Conservation (phyloP, 352 stramenopile species). For the Blastocystis sp. region DNA sequence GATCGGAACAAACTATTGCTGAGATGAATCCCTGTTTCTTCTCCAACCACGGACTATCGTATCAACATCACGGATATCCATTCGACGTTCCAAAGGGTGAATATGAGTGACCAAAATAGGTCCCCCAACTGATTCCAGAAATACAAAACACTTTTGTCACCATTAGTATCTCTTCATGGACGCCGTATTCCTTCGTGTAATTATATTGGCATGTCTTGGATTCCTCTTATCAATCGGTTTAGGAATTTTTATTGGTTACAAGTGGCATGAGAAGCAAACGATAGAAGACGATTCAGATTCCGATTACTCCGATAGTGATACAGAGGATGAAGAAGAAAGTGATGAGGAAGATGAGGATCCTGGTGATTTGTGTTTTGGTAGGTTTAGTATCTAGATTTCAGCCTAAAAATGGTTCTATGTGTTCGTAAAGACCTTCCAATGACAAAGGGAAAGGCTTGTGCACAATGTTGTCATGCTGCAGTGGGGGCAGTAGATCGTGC, state of each 20-base stretch:
- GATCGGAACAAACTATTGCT: neutral
- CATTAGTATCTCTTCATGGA: neutral
- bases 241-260: slow-evolving; percentile 21
- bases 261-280: slow-evolving; percentile 2
- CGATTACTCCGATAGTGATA: neutral
- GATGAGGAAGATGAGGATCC: slow-evolving; percentile 54
- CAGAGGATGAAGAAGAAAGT: neutral
- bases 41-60: neutral
- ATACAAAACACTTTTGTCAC: neutral
- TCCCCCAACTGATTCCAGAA: neutral
- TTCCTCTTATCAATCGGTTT: neutral
- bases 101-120: neutral
- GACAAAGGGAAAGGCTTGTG: slow-evolving; percentile 57
- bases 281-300: neutral
- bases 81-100: neutral
- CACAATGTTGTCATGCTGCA: slow-evolving; percentile 49
- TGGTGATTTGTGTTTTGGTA: neutral
- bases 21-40: neutral
- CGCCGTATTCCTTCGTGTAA: neutral
- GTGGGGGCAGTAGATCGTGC: slow-evolving; percentile 37
- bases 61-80: neutral
- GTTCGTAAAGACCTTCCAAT: slow-evolving; percentile 47
- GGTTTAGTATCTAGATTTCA: slow-evolving; percentile 22
- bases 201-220: neutral
- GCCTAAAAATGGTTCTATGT: slow-evolving; percentile 57